phyloP scores from a whole-genome alignment of 306 rosid species.

The Crotalaria pallida region DNA sequence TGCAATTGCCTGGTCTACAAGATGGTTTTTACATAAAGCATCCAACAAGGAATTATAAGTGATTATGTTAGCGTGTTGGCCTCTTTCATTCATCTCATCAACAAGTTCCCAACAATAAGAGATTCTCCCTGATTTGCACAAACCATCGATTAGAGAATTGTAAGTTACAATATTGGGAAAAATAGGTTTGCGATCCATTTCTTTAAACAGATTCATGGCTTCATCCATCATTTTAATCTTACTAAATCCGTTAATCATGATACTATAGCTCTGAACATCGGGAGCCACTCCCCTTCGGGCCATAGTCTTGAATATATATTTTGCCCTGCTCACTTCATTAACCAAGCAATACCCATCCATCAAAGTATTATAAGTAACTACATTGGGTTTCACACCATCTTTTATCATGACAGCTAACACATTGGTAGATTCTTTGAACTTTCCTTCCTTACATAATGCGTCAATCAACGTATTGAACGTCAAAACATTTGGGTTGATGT shows the following conservation, averaged over 20 bases:
- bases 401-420: neutral
- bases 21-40: too few relatives aligned
- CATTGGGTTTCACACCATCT: neutral
- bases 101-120: too few relatives aligned
- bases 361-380: conserved; percentile 2
- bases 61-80: too few relatives aligned
- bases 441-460: too few relatives aligned
- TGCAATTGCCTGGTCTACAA: too few relatives aligned
- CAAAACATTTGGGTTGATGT: too few relatives aligned
- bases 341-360: conserved; percentile 32
- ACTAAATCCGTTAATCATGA: neutral
- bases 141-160: neutral
- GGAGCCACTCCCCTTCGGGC: neutral
- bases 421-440: neutral
- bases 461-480: too few relatives aligned
- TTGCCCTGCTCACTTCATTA: neutral
- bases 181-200: neutral
- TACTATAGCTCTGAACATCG: neutral
- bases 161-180: neutral
- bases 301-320: neutral
- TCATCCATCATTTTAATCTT: conserved; percentile 1
- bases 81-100: too few relatives aligned
- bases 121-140: too few relatives aligned
- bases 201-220: neutral
- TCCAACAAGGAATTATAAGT: too few relatives aligned